Evolutionary conservation across 169 alveolate genomes (phyloP).

Genomic region (Theileria annulata): DNA sequence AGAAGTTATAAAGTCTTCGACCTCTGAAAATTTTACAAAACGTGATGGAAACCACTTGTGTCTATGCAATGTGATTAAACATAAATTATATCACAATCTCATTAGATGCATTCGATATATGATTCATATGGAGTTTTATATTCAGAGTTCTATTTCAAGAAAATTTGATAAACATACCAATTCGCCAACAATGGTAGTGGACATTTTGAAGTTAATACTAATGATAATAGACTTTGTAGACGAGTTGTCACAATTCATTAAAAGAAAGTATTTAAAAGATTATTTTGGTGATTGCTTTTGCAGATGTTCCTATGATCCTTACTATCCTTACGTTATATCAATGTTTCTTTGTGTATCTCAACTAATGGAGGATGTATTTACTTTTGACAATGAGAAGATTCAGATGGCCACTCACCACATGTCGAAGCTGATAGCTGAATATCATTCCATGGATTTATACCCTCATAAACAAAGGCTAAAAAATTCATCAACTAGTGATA

Average conservation of each 20-base stretch:
- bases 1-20: too few relatives aligned
- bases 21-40: too few relatives aligned
- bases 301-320: neutral
- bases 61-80: neutral
- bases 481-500: too few relatives aligned
- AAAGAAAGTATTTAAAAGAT: too few relatives aligned
- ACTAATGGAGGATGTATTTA: neutral
- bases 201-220: neutral
- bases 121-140: neutral
- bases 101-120: neutral
- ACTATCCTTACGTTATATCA: neutral
- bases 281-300: too few relatives aligned
- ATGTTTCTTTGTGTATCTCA: neutral
- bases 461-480: too few relatives aligned
- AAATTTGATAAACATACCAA: neutral
- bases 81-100: neutral
- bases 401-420: neutral
- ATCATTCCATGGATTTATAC: neutral
- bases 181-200: neutral
- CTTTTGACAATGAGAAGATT: neutral
- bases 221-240: neutral
- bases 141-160: neutral
- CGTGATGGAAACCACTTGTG: neutral
- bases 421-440: neutral
- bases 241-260: too few relatives aligned